These are phyloP conservation scores for Aphanomyces cochlioides DNA, from an alignment of 352 stramenopile species.

Conservation along the genomic window DNA sequence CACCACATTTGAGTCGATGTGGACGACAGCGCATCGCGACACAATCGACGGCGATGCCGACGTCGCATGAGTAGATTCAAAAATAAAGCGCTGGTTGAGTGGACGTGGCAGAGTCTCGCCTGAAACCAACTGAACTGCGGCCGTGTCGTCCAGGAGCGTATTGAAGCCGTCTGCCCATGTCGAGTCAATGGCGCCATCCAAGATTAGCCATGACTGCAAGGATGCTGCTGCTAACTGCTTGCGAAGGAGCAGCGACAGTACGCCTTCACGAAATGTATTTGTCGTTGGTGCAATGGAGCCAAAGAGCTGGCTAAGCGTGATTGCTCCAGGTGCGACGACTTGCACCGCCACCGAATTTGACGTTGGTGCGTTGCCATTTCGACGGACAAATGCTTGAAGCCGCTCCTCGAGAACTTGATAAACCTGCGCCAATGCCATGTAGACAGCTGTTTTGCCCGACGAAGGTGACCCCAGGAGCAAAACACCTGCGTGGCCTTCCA, in stretches of 20 bases:
- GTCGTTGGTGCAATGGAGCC: background rate
- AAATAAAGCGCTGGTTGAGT: conserved; percentile 40
- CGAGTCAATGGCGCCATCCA: conserved; percentile 55
- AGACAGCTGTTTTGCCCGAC: conserved; percentile 56
- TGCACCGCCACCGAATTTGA: conserved; percentile 4
- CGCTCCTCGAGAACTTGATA: conserved; percentile 21
- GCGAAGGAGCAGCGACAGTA: conserved; percentile 18
- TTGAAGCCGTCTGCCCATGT: conserved; percentile 49
- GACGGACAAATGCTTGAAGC: conserved; percentile 4
- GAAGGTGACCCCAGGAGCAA: conserved; percentile 45
- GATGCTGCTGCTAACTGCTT: background rate
- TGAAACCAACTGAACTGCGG: conserved; percentile 36
- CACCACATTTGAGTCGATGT: conserved; percentile 27
- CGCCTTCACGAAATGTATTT: conserved; percentile 22
- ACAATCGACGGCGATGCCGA: conserved; percentile 55
- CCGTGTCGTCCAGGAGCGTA: conserved; percentile 12
- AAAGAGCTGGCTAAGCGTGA: conserved; percentile 15
- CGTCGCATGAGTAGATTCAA: conserved; percentile 51
- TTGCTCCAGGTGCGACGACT: conserved; percentile 6
- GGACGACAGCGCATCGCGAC: conserved; percentile 43
- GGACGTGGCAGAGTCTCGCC: conserved; percentile 45
- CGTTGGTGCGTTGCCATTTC: background rate
- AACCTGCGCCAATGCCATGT: conserved; percentile 39
- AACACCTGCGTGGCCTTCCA: conserved; percentile 35
- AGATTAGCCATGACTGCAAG: conserved; percentile 54